Base-by-base conservation (phyloP, 2,329 filamentous ascomycete species). In the Clarireedia homoeocarpa region DNA sequence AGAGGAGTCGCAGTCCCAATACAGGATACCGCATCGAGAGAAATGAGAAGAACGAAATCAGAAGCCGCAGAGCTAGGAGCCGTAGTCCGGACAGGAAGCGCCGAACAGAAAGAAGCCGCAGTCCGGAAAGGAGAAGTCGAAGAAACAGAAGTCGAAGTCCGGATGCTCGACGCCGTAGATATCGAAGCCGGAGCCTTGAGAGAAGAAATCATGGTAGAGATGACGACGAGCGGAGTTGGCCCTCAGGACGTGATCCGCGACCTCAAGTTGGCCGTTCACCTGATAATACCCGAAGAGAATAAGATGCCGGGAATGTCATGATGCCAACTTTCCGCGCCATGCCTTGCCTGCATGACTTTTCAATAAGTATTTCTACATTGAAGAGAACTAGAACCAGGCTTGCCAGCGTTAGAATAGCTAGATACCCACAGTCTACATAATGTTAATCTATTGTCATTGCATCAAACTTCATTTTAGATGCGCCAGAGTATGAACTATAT, bases 101-200 rank as follows among this genome's bases (percentile, higher is more conserved):
- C 24, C 42, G 30, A 17, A 52, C 58, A 60, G 48, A 66, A 57
- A 63, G 65, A 48, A 61, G 61, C 47, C 60, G 67, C 57, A 69
- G 67, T 55, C 62, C 65, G 6, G 64, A 69, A n/a, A 64, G 65
- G 34, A 60, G 59, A 62, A 7, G 23, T 17, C 42, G 30, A 60
- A 59, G 62, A 48, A 51, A 61, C 14, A 58, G 67, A 58, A 66
- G 62, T 53, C 61, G 62, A 40, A 70, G 66, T 61, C 56, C 54
- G 17, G 63, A 65, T 14, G 57, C 60, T 42, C 60, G 53, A 42
- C 14, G 30, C n/a, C 42, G 30, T n/a, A 53, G 59, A 60, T 48
- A 67, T 58, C 63, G 65, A 51, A 61, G 61, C 50, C 60, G 67
- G 58, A 69, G 67, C 55, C 62, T 64, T 6, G 64, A 69, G n/a